Evolutionary conservation across 306 rosid species (phyloP), one percentile per base, ranked within the genome.

Genomic region (Vigna trinervia): DNA sequence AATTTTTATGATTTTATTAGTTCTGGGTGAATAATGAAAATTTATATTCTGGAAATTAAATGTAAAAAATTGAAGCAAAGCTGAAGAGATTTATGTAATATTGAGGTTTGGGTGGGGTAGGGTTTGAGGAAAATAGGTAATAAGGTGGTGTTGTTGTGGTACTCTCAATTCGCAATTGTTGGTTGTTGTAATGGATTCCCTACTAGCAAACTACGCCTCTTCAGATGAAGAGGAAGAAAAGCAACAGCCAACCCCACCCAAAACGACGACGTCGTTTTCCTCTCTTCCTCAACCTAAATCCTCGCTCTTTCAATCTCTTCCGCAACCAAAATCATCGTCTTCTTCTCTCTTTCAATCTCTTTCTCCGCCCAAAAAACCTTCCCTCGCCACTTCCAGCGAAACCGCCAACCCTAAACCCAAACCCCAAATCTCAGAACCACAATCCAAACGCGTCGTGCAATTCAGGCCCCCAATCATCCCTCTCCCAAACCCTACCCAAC

Each of bases 131-230:
- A 41, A 39, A 39, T 2, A 43, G 14, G 13, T 2, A 43, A 10
- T 43, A 43, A 3, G 11, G 0, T 43, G 38, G 3, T 10, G n/a
- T 26, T 1, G 8, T 26, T 4, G 8, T 26, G 22, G 62, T 10
- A 19, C 14, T 10, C 8, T 14, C 11, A 8, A 8, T 56, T 74
- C 13, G 28, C 41, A 17, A 59, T 38, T 39, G 58, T 39, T 5
- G 1, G 1, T 38, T 43, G 60, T 5, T 12, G 34, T 30, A 30
- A 94, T 95, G 99, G 99, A 95, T 2, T 92, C 96, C 72, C 87
- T 95, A 77, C 51, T 90, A 11, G 96, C 97, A 4, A 92, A 48
- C 79, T 95, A 95, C 79, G 99, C 91, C 46, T 88, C 99, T 73
- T 89, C 96, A 11, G 96, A 89, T 75, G 97, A 92, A 36, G 97